phyloP scores from a whole-genome alignment of 2,329 filamentous ascomycete genomes.

The Neofusicoccum ribis region DNA sequence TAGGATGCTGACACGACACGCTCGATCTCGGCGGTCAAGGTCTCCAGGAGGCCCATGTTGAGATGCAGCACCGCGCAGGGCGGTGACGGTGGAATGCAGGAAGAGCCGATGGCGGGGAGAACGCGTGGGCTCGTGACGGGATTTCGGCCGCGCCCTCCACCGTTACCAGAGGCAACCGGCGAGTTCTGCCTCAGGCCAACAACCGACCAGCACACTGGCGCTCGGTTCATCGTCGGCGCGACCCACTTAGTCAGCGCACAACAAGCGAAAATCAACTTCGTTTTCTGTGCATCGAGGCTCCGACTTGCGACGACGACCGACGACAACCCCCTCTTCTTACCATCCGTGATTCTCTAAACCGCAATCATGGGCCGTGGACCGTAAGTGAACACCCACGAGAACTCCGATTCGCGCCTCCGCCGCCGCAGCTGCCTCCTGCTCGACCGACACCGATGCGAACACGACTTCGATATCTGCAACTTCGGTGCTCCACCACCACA shows the following conservation, averaged over 20 bases:
- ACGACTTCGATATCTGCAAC: neutral
- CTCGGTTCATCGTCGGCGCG: conserved; percentile 12
- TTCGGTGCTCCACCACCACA: neutral
- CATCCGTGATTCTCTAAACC: conserved; percentile 40
- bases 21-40: conserved; percentile 45
- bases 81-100: neutral
- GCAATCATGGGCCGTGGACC: conserved; percentile 67
- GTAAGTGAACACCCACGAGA: conserved; percentile 43
- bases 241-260: conserved; percentile 19
- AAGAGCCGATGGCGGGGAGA: neutral
- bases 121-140: neutral
- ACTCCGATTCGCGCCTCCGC: neutral
- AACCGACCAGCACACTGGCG: too few species aligned
- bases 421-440: conserved; percentile 5
- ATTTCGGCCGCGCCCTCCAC: neutral
- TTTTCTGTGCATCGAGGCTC: conserved; percentile 21
- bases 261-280: conserved; percentile 20
- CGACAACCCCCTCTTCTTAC: conserved; percentile 32
- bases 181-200: neutral
- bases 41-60: conserved; percentile 18
- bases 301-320: conserved; percentile 28
- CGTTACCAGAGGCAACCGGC: conserved; percentile 15
- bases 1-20: conserved; percentile 52
- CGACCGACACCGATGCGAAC: neutral
- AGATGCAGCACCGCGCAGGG: neutral